These are phyloP conservation scores for Logfia minima DNA, from an alignment of 129 eudicot species.

Conservation along the genomic window DNA sequence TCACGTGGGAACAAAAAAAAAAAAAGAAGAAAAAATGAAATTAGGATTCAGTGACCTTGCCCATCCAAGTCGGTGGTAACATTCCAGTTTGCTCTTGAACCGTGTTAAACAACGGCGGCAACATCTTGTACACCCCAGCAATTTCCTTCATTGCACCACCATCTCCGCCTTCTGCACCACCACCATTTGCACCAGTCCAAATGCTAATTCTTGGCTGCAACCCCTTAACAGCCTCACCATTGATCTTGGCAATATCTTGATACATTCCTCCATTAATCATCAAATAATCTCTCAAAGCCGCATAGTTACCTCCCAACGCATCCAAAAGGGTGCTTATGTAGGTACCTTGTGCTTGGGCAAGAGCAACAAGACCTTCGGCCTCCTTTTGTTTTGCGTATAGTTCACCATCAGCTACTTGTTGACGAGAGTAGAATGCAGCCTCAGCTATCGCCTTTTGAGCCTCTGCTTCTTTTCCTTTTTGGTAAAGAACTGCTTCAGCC, in stretches of 20 bases:
- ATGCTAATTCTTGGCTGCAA: constrained; percentile 59
- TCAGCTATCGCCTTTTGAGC: constrained; percentile 61
- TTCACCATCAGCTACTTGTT: constrained; percentile 58
- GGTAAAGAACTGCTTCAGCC: constrained; percentile 52
- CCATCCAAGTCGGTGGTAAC: constrained; percentile 65
- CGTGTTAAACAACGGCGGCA: constrained; percentile 64
- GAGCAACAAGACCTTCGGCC: constrained; percentile 53
- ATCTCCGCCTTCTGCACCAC: constrained; percentile 22
- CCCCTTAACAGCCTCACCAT: constrained; percentile 54
- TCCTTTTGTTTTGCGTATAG: constrained; percentile 66
- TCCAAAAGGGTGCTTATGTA: constrained; percentile 48
- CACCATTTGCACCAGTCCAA: constrained; percentile 43
- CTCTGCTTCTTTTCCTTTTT: constrained; percentile 55
- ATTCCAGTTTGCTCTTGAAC: constrained; percentile 65
- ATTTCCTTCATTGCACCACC: constrained; percentile 53
- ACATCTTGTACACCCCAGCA: constrained; percentile 49
- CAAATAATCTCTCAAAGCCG: constrained; percentile 50
- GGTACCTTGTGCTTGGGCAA: constrained; percentile 59
- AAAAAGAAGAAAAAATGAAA: too few species aligned
- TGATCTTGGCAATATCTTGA: constrained; percentile 56
- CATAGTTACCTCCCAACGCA: constrained; percentile 50
- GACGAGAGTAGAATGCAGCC: constrained; percentile 47
- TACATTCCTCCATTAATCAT: constrained; percentile 57
- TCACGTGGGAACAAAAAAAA: too few species aligned
- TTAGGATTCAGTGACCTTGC: constrained; percentile 32